Percentiles rank a stretch among this genome's conserved stretches.
phyloP scores from a whole-genome alignment of 768 basidiomycete species.

The Sutorius australiensis region DNA sequence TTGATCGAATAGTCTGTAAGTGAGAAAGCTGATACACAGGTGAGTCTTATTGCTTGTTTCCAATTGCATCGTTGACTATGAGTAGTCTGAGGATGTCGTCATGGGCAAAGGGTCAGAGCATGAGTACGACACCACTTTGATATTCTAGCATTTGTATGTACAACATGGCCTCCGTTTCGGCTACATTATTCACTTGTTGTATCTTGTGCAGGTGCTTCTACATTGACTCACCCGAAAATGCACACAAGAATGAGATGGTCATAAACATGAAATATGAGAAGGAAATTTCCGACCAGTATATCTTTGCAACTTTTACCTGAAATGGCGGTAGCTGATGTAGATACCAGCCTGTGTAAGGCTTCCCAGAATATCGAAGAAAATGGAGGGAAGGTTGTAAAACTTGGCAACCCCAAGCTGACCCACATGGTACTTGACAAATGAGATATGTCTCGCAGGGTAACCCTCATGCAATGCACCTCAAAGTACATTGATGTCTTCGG shows the following conservation, averaged over 20 bases:
- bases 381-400: slow-evolving; percentile 67
- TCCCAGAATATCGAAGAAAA: slow-evolving; percentile 53
- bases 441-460: slow-evolving; percentile 67
- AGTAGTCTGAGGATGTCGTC: slow-evolving; percentile 34
- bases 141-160: slow-evolving; percentile 80
- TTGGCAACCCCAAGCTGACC: slow-evolving; percentile 77
- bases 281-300: slow-evolving; percentile 53
- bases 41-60: not conserved
- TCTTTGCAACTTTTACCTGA: not conserved
- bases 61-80: not conserved
- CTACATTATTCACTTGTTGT: not conserved
- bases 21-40: slow-evolving; percentile 2
- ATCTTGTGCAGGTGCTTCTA: slow-evolving; percentile 70
- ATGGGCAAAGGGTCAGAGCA: slow-evolving; percentile 78
- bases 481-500: slow-evolving; percentile 44
- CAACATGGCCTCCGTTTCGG: not conserved
- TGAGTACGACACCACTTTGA: slow-evolving; percentile 74
- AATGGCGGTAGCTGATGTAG: not conserved
- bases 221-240: slow-evolving; percentile 78
- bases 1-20: slow-evolving; percentile 10
- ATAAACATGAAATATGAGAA: slow-evolving; percentile 52
- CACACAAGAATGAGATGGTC: slow-evolving; percentile 56
- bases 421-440: slow-evolving; percentile 84
- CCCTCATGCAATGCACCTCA: slow-evolving; percentile 67
- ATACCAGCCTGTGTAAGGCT: slow-evolving; percentile 52